Evolutionary conservation across 768 basidiomycete genomes (phyloP).

Genomic region (Lanmaoa pseudosensibilis): DNA sequence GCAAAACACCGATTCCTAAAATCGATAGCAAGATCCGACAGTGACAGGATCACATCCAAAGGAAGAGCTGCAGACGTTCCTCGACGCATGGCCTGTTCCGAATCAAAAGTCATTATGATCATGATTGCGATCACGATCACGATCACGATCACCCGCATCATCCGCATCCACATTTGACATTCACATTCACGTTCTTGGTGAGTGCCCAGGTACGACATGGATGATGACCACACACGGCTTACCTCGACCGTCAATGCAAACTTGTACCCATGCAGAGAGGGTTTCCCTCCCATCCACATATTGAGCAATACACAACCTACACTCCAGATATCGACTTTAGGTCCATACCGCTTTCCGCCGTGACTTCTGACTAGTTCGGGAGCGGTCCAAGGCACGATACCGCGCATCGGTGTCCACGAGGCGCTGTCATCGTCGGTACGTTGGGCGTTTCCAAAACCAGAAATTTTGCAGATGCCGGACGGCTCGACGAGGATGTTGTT

Average conservation of each 20-base stretch:
- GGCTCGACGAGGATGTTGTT: slow-evolving; percentile 94
- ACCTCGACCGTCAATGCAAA: slow-evolving; percentile 91
- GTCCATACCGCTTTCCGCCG: slow-evolving; percentile 77
- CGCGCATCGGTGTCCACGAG: slow-evolving; percentile 86
- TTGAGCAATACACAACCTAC: slow-evolving; percentile 92
- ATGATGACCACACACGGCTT: slow-evolving; percentile 13
- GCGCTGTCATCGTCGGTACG: slow-evolving; percentile 77
- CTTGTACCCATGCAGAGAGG: slow-evolving; percentile 82
- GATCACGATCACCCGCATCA: not conserved
- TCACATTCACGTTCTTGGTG: not conserved
- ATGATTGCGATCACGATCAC: not conserved
- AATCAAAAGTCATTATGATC: not conserved
- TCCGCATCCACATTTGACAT: not conserved
- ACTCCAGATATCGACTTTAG: slow-evolving; percentile 96
- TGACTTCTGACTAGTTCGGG: slow-evolving; percentile 84
- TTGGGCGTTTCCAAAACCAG: slow-evolving; percentile 95
- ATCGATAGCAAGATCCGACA: slow-evolving; percentile 73
- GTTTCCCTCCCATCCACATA: slow-evolving; percentile 91
- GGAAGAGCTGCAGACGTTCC: slow-evolving; percentile 83
- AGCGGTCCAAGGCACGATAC: slow-evolving; percentile 98
- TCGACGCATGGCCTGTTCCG: slow-evolving; percentile 62
- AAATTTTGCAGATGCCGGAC: slow-evolving; percentile 88
- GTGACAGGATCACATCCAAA: slow-evolving; percentile 66
- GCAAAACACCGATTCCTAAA: slow-evolving; percentile 86
- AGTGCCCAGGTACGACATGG: not conserved